Percentiles rank a stretch among this genome's conserved stretches.
Conservation (phyloP, 1,284 basidiomycete genomes). For the Austroboletus rostrupii region DNA sequence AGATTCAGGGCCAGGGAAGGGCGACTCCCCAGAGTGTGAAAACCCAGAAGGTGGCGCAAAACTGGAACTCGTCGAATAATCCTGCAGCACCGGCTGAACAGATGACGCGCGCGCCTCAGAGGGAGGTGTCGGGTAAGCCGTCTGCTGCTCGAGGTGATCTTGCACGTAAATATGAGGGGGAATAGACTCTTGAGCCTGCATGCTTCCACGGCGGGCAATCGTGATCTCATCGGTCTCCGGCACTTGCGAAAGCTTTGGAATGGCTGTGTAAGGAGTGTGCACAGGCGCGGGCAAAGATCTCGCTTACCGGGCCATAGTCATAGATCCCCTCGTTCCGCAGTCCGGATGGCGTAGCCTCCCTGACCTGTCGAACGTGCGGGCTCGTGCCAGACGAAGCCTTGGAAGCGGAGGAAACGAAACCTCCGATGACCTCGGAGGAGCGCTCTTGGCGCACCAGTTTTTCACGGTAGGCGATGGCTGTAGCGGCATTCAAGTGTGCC, state of each 20-base stretch:
- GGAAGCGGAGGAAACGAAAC: constrained; percentile 37
- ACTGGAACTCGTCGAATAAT: constrained; percentile 13
- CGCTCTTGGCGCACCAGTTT: constrained; percentile 19
- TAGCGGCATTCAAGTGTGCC: constrained; percentile 19
- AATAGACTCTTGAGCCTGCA: constrained; percentile 20
- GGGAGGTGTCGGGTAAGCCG: constrained; percentile 17
- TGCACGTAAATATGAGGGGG: constrained; percentile 21
- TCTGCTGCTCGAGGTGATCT: constrained; percentile 15
- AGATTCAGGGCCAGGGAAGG: constrained; percentile 16
- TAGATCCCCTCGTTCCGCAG: constrained; percentile 27
- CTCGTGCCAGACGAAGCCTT: constrained; percentile 43
- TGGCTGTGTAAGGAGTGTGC: neutral
- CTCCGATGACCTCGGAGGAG: constrained; percentile 15
- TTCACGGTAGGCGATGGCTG: constrained; percentile 24
- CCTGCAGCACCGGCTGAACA: constrained; percentile 15
- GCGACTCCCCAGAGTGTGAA: constrained; percentile 16
- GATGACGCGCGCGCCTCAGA: constrained; percentile 15
- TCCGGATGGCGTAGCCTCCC: constrained; percentile 25
- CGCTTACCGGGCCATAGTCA: constrained; percentile 23
- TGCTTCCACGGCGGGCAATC: constrained; percentile 24
- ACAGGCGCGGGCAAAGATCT: neutral
- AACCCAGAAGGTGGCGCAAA: constrained; percentile 17
- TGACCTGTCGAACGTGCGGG: constrained; percentile 31
- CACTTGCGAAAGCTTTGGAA: constrained; percentile 23
- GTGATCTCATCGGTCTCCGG: constrained; percentile 24